These are phyloP conservation scores for Coniochaeta sp. DNA, from an alignment of 2,329 filamentous ascomycete species.

Conservation along the genomic window DNA sequence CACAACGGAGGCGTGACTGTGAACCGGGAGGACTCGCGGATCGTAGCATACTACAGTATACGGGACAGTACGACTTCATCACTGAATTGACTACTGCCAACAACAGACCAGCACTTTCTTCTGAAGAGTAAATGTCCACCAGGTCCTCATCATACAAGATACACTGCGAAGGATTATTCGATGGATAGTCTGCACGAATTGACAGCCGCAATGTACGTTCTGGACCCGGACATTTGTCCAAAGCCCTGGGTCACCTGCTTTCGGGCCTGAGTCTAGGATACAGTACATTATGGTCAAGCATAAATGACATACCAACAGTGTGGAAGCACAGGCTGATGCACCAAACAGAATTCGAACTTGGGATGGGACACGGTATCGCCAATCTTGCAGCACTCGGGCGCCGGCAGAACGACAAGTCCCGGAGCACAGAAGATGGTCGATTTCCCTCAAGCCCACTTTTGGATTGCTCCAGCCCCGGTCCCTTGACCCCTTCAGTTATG, in stretches of 20 bases:
- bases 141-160: not conserved
- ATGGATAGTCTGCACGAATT: not conserved
- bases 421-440: not conserved
- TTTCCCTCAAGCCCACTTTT: not conserved
- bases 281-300: not conserved
- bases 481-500: not conserved
- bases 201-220: not conserved
- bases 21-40: too few species aligned
- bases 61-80: not conserved
- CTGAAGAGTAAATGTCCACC: not conserved
- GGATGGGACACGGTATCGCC: slow-evolving; percentile 19
- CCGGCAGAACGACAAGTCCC: not conserved
- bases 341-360: slow-evolving; percentile 13
- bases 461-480: not conserved
- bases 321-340: slow-evolving; percentile 11
- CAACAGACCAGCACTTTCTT: not conserved
- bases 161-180: not conserved
- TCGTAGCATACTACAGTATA: too few species aligned
- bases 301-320: slow-evolving; percentile 1
- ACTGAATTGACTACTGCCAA: not conserved
- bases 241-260: not conserved
- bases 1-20: not conserved
- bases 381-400: slow-evolving; percentile 23
- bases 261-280: not conserved
- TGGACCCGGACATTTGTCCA: not conserved